Base-by-base conservation (phyloP, 2,329 filamentous ascomycete genomes). In the Penicillium sp. region DNA sequence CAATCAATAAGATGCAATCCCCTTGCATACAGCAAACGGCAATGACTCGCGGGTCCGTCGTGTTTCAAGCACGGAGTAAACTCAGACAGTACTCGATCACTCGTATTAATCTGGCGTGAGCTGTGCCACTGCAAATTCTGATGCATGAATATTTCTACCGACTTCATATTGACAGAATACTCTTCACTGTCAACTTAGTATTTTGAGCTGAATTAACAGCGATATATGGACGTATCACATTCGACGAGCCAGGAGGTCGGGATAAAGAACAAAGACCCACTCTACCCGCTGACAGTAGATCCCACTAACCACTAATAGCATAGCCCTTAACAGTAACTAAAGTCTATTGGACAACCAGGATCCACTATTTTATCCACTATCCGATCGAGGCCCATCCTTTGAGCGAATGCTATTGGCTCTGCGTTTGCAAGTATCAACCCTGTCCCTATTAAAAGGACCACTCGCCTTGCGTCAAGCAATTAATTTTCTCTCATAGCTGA, bases 381-480 rank as follows among this genome's bases (percentile, higher is more conserved):
- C 26, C 40, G 51, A 47, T 38, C 42, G 8, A 24, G 24, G 21
- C 28, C 40, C 40, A 43, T 4, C 6, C n/a, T 45, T 16, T 3
- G 11, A 14, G 28, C 8, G 28, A 35, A 9, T 47, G 1, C 35
- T 14, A 47, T 53, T 53, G 51, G 51, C 14, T 3, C 5, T 11
- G 1, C 2, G 4, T 33, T n/a, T 47, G 40, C 16, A 47, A n/a
- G 24, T 30, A 35, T 48, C 26, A 30, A 14, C 3, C 46, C 26
- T 20, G 24, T 20, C 23, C 30, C 49, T 35, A 23, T 24, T 24
- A 24, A 23, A 21, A 23, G 3, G n/a, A 40, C 18, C 23, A 43
- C 14, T 26, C 42, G 18, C 51, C 51, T 53, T 53, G 42, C 51
- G 28, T 53, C 42, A 43, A 43, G 49, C 24, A 52, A 52, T 21